phyloP scores from a whole-genome alignment of 106 monocot genomes.

The Posidonia australis region DNA sequence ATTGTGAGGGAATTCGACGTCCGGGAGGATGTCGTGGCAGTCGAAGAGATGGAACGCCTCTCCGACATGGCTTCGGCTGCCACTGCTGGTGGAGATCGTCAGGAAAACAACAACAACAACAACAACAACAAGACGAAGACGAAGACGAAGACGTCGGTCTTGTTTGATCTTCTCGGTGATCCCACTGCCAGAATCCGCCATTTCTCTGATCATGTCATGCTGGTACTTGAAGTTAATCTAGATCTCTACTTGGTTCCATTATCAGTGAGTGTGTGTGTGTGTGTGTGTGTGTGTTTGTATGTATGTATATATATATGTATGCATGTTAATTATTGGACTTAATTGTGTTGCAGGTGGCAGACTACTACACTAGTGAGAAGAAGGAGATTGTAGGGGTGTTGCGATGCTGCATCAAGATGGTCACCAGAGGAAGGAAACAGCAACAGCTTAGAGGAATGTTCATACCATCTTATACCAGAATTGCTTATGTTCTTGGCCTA shows the following conservation, averaged over 20 bases:
- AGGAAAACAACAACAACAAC: not conserved
- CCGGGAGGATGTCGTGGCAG: slow-evolving; percentile 32
- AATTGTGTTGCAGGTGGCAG: slow-evolving; percentile 38
- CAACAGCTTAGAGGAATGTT: not conserved
- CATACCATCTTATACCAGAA: slow-evolving; percentile 18
- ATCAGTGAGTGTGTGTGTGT: too few relatives aligned
- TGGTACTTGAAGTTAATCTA: too few relatives aligned
- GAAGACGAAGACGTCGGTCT: slow-evolving; percentile 31
- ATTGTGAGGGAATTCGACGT: slow-evolving; percentile 45
- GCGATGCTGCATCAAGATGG: slow-evolving; percentile 34
- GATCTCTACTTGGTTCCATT: too few relatives aligned
- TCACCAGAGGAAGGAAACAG: slow-evolving; percentile 20
- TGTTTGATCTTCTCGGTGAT: slow-evolving; percentile 42
- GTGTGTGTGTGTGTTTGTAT: too few relatives aligned
- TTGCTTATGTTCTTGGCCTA: slow-evolving; percentile 62
- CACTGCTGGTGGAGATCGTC: too few relatives aligned
- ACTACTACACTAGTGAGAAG: slow-evolving; percentile 30
- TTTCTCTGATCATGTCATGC: slow-evolving; percentile 41
- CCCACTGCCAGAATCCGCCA: slow-evolving; percentile 47
- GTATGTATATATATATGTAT: not conserved
- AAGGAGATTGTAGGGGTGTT: slow-evolving; percentile 45
- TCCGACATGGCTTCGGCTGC: slow-evolving; percentile 36
- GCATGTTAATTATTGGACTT: not conserved
- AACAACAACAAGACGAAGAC: slow-evolving; percentile 9
- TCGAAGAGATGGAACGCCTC: slow-evolving; percentile 48